Base-by-base conservation (phyloP, 2,329 filamentous ascomycete species). In the Aureobasidium uvarum region DNA sequence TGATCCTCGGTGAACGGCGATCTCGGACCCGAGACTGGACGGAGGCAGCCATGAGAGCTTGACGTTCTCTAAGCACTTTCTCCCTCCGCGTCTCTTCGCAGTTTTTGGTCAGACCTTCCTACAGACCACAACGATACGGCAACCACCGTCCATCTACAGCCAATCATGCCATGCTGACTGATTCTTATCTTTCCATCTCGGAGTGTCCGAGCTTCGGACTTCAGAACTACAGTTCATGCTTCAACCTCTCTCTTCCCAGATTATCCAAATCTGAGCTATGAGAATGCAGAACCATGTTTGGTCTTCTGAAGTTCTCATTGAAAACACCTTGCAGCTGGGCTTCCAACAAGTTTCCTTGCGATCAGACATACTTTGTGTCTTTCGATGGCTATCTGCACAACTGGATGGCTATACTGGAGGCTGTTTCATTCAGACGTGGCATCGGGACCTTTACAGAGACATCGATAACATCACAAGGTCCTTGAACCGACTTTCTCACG, bases 1-100 rank as follows among this genome's bases (percentile, higher is more conserved):
- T 33, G 60, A 63, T 63, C 60, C 46, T 63, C 60, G 60, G 46
- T 8, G 60, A 54, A 23, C 46, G 48, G 60, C 60, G 60, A 63
- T 36, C 36, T 63, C 60, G 60, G 60, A 39, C 31, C 58, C 60
- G 60, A 63, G 48, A 54, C 60, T 54, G 43, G 20, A 23, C 16
- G 8, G 5, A 14, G 45, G 8, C 45, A 52, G 41, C 36, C 45
- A 28, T 5, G 14, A 43, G 4, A 6, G 5, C n/a, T 13, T 2
- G 4, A 28, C 46, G 46, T 62, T 52, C 59, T 36, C 28, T 62
- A 41, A 41, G 48, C 16, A 3, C 11, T 3, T 14, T 6, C 20
- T 52, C 10, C 23, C 1, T 7, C 13, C n/a, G 18, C 31, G 18
- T 33, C 6, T 41, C 39, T 51, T 20, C 23, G 6, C 59, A 25